Evolutionary conservation across 2,329 filamentous ascomycete species (phyloP).

Genomic region (Erysiphe pulchra): DNA sequence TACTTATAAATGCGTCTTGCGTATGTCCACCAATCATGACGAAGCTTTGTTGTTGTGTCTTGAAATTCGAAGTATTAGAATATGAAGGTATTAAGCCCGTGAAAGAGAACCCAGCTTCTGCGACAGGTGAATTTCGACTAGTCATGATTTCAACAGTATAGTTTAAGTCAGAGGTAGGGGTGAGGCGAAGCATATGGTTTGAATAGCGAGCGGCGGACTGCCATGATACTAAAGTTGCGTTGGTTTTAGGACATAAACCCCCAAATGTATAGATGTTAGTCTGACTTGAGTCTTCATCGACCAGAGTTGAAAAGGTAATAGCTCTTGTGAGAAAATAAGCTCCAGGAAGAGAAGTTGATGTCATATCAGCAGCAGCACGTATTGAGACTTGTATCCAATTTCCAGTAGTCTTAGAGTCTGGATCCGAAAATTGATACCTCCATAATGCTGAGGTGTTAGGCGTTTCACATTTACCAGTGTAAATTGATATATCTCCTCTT

Average conservation of each 20-base stretch:
- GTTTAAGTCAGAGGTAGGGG: constrained; percentile 15
- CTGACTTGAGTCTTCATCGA: constrained; percentile 9
- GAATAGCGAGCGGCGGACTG: constrained; percentile 51
- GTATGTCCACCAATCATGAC: constrained; percentile 74
- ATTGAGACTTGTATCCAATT: constrained; percentile 25
- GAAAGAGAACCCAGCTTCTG: constrained; percentile 70
- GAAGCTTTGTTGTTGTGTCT: constrained; percentile 52
- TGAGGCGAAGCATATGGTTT: constrained; percentile 47
- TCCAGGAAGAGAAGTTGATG: constrained; percentile 15
- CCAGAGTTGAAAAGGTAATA: constrained; percentile 12
- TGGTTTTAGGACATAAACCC: constrained; percentile 55
- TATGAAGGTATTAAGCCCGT: constrained; percentile 47
- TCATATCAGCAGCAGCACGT: constrained; percentile 13
- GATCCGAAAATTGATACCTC: constrained; percentile 25
- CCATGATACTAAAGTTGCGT: constrained; percentile 25
- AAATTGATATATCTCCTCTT: constrained; percentile 45
- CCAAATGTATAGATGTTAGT: constrained; percentile 32
- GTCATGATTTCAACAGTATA: constrained; percentile 22
- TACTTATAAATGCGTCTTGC: constrained; percentile 64
- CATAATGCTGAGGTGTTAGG: constrained; percentile 32
- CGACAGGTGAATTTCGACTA: constrained; percentile 32
- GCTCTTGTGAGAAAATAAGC: constrained; percentile 30
- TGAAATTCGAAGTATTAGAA: constrained; percentile 35
- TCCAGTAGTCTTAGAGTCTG: constrained; percentile 16
- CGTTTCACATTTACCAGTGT: constrained; percentile 44